phyloP scores from a whole-genome alignment of 2,329 filamentous ascomycete genomes.

The Fusarium sp. region DNA sequence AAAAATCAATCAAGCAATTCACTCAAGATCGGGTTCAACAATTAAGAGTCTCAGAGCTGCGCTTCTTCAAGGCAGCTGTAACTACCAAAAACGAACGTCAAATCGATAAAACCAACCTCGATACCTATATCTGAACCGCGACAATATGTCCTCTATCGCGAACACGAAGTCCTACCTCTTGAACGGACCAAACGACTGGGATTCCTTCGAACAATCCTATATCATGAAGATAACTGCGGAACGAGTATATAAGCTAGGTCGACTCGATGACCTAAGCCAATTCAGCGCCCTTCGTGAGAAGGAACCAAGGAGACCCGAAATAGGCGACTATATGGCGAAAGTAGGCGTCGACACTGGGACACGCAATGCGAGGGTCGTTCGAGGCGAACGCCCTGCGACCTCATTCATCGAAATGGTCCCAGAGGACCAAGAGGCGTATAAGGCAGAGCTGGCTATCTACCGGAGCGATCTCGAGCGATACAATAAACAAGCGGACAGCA shows the following conservation, averaged over 20 bases:
- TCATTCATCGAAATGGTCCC: too few relatives aligned
- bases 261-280: neutral
- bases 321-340: too few relatives aligned
- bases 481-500: too few relatives aligned
- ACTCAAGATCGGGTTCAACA: neutral
- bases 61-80: neutral
- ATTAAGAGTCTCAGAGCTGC: neutral
- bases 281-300: too few relatives aligned
- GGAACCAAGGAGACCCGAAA: too few relatives aligned
- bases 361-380: too few relatives aligned
- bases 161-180: neutral
- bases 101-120: neutral
- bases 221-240: neutral
- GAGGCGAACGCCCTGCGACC: rapidly evolving
- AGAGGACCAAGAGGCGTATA: too few relatives aligned
- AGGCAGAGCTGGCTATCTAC: too few relatives aligned
- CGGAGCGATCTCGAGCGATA: too few relatives aligned
- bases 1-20: neutral
- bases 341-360: rapidly evolving
- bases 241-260: neutral
- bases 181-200: neutral
- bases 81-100: neutral
- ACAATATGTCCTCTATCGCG: neutral
- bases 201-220: neutral
- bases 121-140: neutral